Evolutionary conservation across 768 basidiomycete species (phyloP), one percentile per base, ranked within the genome.

Genomic region (Leucosporidium creatinivorum): DNA sequence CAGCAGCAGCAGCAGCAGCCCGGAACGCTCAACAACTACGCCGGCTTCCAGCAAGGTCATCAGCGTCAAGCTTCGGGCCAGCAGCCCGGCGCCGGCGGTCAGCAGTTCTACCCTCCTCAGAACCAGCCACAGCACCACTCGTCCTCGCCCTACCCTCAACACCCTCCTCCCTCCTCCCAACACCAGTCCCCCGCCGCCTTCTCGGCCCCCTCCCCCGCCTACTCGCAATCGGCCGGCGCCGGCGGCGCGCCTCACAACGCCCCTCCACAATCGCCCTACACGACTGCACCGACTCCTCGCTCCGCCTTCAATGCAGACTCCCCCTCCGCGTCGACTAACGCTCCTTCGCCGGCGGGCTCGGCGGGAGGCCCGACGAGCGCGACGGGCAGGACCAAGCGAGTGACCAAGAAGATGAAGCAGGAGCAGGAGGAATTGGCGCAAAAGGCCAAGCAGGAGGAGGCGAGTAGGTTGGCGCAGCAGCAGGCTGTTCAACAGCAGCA

Each of bases 151-250:
- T 19, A 60, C 26, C 7, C 39, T 44, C 51, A 19, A 31, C 25
- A 19, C 4, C 55, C 55, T 31, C 55, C 23, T 8, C n/a, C 25
- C 13, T 18, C 18, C 28, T 28, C 55, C 12, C 25, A 56, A 26
- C 55, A 56, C 8, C n/a, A 13, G 5, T 60, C 58, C 8, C 58
- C 58, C 25, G 58, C 58, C 21, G 21, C 58, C 44, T 60, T 60
- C 58, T 60, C 58, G 18, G 58, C 58, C 6, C 44, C 58, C 12
- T 60, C 58, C 15, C 58, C 58, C 44, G 58, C 58, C n/a, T 60
- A 48, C 58, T 60, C 51, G 51, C 51, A 52, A 26, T 23, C 51
- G 21, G n/a, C 51, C 17, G 39, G 10, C 39, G 33, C 6, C 33
- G 39, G 39, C 8, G 39, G 39, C 8, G 39, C 39, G 39, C 39